A percentile compares a stretch with the other conserved stretches of the same genome.
These are phyloP conservation scores for Kingdonia uniflora DNA, from an alignment of 164 flowering plant genomes.

Conservation along the genomic window DNA sequence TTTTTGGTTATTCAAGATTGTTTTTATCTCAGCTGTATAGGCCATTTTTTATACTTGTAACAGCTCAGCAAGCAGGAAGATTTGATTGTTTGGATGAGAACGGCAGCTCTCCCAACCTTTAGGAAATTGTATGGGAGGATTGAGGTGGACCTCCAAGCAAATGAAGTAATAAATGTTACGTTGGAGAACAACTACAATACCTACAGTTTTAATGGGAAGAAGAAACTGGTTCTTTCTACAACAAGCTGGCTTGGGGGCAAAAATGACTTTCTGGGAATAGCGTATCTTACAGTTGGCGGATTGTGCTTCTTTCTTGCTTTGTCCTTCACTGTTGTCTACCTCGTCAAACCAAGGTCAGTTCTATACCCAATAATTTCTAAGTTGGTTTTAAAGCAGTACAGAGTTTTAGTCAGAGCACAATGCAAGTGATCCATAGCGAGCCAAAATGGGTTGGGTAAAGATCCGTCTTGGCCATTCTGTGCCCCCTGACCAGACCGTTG, in stretches of 20 bases:
- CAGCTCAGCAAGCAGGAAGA: conserved; percentile 86
- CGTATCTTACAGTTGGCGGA: conserved; percentile 86
- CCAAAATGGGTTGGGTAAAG: not conserved
- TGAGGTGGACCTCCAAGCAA: conserved; percentile 56
- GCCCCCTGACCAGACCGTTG: no score
- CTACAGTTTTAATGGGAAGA: conserved; percentile 83
- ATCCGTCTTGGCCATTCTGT: not conserved
- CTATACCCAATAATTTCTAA: no score
- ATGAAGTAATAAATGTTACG: conserved; percentile 38
- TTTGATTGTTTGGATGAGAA: conserved; percentile 99
- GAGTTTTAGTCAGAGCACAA: no score
- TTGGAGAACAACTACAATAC: conserved; percentile 77
- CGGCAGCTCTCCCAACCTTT: conserved; percentile 96
- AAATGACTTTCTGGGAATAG: conserved; percentile 93
- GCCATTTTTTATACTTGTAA: no score
- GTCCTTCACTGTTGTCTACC: conserved; percentile 60
- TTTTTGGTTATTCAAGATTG: no score
- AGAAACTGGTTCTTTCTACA: conserved; percentile 93
- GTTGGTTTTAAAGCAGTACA: no score
- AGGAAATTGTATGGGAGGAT: conserved; percentile 94
- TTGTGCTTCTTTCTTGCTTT: conserved; percentile 78
- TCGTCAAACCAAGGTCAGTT: conserved; percentile 83
- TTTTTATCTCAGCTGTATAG: no score
- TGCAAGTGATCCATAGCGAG: no score
- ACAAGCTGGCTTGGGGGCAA: conserved; percentile 98